Base-by-base conservation (phyloP, 805 yeast genomes). In the Candida ovalis region DNA sequence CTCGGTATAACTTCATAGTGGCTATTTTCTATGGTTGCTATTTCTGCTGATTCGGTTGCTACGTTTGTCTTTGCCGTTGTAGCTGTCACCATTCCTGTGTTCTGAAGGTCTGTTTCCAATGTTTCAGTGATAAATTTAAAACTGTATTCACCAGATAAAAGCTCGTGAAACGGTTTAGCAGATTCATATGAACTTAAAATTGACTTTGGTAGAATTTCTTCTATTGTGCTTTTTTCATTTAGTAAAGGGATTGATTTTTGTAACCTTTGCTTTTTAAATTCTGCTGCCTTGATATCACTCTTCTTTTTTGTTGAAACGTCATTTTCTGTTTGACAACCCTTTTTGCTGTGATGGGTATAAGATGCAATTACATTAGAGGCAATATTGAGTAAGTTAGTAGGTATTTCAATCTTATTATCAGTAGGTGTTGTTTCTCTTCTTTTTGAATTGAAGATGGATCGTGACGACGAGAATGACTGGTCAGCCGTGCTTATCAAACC, bases 371-470 rank as follows among this genome's bases (percentile, higher is more conserved):
- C 38, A 18, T 18, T 35, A n/a, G 38, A 35, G 12, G 38, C 38
- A 17, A 35, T 17, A 18, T 19, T 27, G 13, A 41, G 22, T 4
- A 33, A 33, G 5, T 13, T 24, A 4, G 18, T 9, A 3, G 23
- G 40, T 3, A 35, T 35, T 35, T 35, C 38, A n/a, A 35, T 35
- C 38, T 35, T 35, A n/a, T 10, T 18, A 10, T 35, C 21, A 18
- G 12, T n/a, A n/a, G 38, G 4, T 18, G 22, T 35, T 4, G 38
- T 5, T 18, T 37, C 43, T 18, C 46, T 42, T 22, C 43, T 37
- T 24, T 42, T 46, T 8, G 45, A 46, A 28, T 42, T 23, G 30
- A 25, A 44, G 10, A 46, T 28, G 19, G 19, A 24, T 35, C 47
- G n/a, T 27, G 40, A 25, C 17, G 40, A 42, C 1, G 19, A 18